A percentile compares a stretch with the other conserved stretches of the same genome.
These are phyloP conservation scores for Marchantia polymorpha DNA, from an alignment of 225 moss, liverwort and hornwort genomes.

Conservation along the genomic window DNA sequence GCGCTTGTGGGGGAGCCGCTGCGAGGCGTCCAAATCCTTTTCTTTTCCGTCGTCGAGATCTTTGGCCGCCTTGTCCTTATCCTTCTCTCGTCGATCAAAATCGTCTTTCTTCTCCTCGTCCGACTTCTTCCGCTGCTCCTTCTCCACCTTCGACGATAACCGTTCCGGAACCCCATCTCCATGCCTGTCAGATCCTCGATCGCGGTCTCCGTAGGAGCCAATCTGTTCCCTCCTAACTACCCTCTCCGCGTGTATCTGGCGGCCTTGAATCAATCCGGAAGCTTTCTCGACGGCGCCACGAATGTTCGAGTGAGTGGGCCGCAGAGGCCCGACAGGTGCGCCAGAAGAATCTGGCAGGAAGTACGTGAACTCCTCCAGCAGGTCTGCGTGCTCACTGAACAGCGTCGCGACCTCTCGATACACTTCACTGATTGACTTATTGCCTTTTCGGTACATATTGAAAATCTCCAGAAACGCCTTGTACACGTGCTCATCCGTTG, in stretches of 20 bases:
- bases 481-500: slow-evolving; percentile 84
- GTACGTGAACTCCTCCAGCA: slow-evolving; percentile 90
- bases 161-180: slow-evolving; percentile 45
- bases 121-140: slow-evolving; percentile 55
- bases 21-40: slow-evolving; percentile 66
- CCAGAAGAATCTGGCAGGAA: slow-evolving; percentile 76
- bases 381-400: slow-evolving; percentile 71
- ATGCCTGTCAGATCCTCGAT: slow-evolving; percentile 59
- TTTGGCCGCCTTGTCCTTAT: slow-evolving; percentile 43
- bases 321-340: slow-evolving; percentile 33
- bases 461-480: slow-evolving; percentile 94
- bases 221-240: slow-evolving; percentile 65
- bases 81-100: slow-evolving; percentile 57
- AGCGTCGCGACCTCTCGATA: slow-evolving; percentile 83
- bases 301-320: slow-evolving; percentile 35
- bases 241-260: slow-evolving; percentile 43
- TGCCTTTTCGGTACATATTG: slow-evolving; percentile 91
- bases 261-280: slow-evolving; percentile 24
- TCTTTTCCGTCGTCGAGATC: slow-evolving; percentile 46
- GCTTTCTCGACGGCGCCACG: slow-evolving; percentile 55
- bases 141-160: slow-evolving; percentile 42
- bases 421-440: slow-evolving; percentile 77
- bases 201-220: slow-evolving; percentile 42
- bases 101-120: slow-evolving; percentile 56
- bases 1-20: slow-evolving; percentile 69